A percentile compares a stretch with the other conserved stretches of the same genome.
Evolutionary conservation across 805 yeast species (phyloP).

Genomic region (Kurtzmaniella cleridarum): DNA sequence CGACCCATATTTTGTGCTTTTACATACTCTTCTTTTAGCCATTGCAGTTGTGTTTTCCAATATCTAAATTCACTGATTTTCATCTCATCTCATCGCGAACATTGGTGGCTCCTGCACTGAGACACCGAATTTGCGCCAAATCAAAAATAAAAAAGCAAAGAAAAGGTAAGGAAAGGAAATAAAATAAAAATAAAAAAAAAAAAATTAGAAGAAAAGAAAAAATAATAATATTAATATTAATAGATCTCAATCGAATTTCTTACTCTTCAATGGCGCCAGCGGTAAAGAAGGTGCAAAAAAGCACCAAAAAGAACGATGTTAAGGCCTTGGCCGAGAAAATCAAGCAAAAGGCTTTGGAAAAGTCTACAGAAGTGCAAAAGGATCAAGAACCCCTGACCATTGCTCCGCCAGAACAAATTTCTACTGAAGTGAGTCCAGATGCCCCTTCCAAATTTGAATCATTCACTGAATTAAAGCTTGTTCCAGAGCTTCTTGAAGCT

Average conservation of each 20-base stretch:
- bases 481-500: constrained; percentile 77
- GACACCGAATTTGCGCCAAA: background rate
- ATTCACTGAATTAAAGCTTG: constrained; percentile 57
- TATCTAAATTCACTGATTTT: background rate
- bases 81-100: background rate
- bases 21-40: constrained; percentile 50
- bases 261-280: constrained; percentile 4
- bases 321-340: constrained; percentile 55
- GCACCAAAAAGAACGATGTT: constrained; percentile 26
- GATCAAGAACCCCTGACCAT: constrained; percentile 4
- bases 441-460: constrained; percentile 26
- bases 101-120: background rate
- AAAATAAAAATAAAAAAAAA: background rate
- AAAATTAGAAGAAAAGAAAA: background rate
- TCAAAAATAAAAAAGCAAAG: background rate
- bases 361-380: constrained; percentile 8
- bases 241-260: background rate
- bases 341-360: constrained; percentile 26
- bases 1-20: too few species aligned
- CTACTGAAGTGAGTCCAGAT: constrained; percentile 11
- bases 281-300: constrained; percentile 9
- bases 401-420: constrained; percentile 2
- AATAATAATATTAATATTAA: background rate
- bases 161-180: background rate
- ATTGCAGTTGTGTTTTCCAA: constrained; percentile 16